Base-by-base conservation (phyloP, 129 eudicot genomes). In the Flaveria ramosissima region DNA sequence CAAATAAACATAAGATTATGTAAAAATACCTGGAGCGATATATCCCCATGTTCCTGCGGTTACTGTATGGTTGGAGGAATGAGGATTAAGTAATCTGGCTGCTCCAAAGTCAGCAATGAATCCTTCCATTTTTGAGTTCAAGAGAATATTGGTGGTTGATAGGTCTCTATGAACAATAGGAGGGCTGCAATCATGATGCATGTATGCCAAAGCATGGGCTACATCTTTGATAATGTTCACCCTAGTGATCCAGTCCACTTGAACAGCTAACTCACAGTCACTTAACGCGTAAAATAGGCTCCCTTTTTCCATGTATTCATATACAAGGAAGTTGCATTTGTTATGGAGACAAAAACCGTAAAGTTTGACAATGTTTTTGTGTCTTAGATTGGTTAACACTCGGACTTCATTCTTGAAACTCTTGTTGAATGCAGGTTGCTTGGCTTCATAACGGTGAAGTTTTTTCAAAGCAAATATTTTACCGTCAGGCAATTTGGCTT, bases 101-200 rank as follows among this genome's bases (percentile, higher is more conserved):
- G 60, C 71, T 42, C 78, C 78, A 45, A 74, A 74, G 7, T 74
- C 60, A 14, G 78, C 60, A 16, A 74, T 7, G 3, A 45, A 74
- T 42, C 70, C 71, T 30, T 74, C 78, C 20, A 61, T 4, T 32
- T 74, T 17, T 1, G 76, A 75, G 76, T 80, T 51, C 39, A 84
- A 56, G 15, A 84, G 73, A 71, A 84, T 59, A 68, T 80, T 84
- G n/a, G 70, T 84, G 78, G 70, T 84, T 60, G 84, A 83, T 59
- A 83, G 75, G 75, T 84, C 84, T 39, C 85, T 59, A 51, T 80
- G 88, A 56, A 81, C 69, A 15, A 84, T 75, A 19, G 85, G 88
- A 6, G 77, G 88, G 7, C 0, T 24, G 71, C 88, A 84, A 73
- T 59, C 78, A 32, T 84, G 85, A 68, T 84, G 88, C 85, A 84